Base-by-base conservation (phyloP, 345 rosid species). In the Citrus cavaleriei region DNA sequence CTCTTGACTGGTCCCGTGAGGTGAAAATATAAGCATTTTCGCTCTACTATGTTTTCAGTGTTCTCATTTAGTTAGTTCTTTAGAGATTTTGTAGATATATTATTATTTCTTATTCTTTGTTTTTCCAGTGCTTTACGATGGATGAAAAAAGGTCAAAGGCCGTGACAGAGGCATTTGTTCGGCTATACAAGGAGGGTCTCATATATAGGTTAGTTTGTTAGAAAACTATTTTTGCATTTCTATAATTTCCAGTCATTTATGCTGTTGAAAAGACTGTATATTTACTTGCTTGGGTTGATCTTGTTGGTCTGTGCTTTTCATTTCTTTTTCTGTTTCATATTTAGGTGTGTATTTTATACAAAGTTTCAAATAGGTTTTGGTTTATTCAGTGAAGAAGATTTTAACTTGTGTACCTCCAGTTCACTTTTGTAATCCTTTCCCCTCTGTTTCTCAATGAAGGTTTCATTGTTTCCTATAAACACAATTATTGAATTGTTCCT, bases 1-100 rank as follows among this genome's bases (percentile, higher is more conserved):
- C 99, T 32, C 97, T 94, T 81, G 99, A 96, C 81, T 96, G 99
- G 99, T 90, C 99, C 35, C 98, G 94, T 79, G 98, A 96, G 97
- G 99, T 96, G 82, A 86, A 68, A 35, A 35, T 68, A 16, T 35
- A 4, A 37, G 28, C 27, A 34, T 22, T 7, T 19, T 62, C 58
- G 68, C 42, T 64, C 73, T 40, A 37, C 2, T 30, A 38, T 49
- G 35, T 25, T 18, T 21, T 76, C 68, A 22, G 57, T 8, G 14
- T 28, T 72, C 21, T 54, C 64, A 22, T 7, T 18, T 73, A 61
- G 64, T 59, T 32, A n/a, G 13, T 32, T 77, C 59, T 64, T 70
- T 10, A 51, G 58, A 38, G 7, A 58, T 65, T 59, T 32, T 54
- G 49, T 57, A 37, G 75, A 42, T 63, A 59, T 81, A 30, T 71